These are phyloP conservation scores for Arthrobotrys sphaeroides DNA, from an alignment of 2,329 filamentous ascomycete species.

Conservation along the genomic window DNA sequence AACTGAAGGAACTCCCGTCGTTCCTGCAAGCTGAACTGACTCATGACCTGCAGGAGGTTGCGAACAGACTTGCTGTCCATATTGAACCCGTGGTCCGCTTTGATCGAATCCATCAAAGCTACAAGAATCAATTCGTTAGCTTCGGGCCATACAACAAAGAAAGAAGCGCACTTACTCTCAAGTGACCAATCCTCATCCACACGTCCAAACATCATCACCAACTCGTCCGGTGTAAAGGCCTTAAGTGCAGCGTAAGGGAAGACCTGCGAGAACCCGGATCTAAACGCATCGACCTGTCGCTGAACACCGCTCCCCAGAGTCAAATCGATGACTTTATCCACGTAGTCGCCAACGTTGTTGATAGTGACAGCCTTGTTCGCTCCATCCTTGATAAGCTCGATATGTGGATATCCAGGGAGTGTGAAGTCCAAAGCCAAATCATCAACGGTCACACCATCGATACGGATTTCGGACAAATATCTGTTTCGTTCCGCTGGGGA, in stretches of 20 bases:
- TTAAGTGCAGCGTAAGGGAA: slow-evolving; percentile 93
- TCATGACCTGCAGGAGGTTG: slow-evolving; percentile 94
- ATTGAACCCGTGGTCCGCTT: slow-evolving; percentile 97
- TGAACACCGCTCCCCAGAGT: slow-evolving; percentile 89
- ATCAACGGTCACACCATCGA: slow-evolving; percentile 82
- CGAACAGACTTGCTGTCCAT: slow-evolving; percentile 97
- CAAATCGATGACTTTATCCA: slow-evolving; percentile 89
- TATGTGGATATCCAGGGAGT: slow-evolving; percentile 85
- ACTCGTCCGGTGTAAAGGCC: slow-evolving; percentile 92
- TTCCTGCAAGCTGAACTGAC: slow-evolving; percentile 76
- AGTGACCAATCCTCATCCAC: slow-evolving; percentile 97
- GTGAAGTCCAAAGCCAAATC: slow-evolving; percentile 95
- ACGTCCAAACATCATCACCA: slow-evolving; percentile 92
- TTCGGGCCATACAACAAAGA: slow-evolving; percentile 34
- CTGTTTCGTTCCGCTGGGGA: slow-evolving; percentile 75
- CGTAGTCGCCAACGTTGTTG: slow-evolving; percentile 87
- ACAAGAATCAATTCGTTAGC: slow-evolving; percentile 59
- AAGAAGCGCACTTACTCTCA: slow-evolving; percentile 76
- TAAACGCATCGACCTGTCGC: slow-evolving; percentile 89
- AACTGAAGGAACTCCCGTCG: slow-evolving; percentile 96
- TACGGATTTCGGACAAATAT: slow-evolving; percentile 73
- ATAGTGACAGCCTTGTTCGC: slow-evolving; percentile 80
- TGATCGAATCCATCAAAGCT: slow-evolving; percentile 98
- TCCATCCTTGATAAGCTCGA: slow-evolving; percentile 82
- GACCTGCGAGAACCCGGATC: slow-evolving; percentile 88